phyloP scores from a whole-genome alignment of 306 rosid genomes.

The cucumber (Cucumis sativus) region DNA sequence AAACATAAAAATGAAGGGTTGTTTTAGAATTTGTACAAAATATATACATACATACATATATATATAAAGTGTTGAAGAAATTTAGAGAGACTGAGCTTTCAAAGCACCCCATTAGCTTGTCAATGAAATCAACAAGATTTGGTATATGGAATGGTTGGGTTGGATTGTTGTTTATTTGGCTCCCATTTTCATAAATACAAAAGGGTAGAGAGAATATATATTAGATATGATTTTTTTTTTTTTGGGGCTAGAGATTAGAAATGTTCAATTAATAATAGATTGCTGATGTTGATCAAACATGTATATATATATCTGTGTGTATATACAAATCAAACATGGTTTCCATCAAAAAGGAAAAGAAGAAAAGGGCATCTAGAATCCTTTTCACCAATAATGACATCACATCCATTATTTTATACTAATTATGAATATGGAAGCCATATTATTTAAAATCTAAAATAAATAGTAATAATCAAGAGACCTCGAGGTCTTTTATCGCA shows the following conservation, averaged over 20 bases:
- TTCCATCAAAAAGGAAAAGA: not conserved
- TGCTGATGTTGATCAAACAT: not conserved
- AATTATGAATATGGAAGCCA: not conserved
- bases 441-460: too few species aligned
- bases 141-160: not conserved
- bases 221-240: not conserved
- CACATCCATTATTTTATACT: not conserved
- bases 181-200: not conserved
- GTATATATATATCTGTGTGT: not conserved
- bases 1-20: not conserved
- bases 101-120: constrained; percentile 1
- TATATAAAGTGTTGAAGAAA: not conserved
- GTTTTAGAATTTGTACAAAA: not conserved
- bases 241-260: not conserved
- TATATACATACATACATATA: not conserved
- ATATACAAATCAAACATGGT: not conserved
- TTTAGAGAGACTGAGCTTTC: not conserved
- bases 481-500: fast-evolving
- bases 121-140: not conserved
- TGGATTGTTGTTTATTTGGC: not conserved
- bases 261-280: not conserved
- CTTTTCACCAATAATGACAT: not conserved
- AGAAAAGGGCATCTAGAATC: not conserved
- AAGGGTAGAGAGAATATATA: too few species aligned
- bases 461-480: too few species aligned